Evolutionary conservation across 192 early-diverging fungal species (phyloP).

Genomic region (Coemansia sp.): DNA sequence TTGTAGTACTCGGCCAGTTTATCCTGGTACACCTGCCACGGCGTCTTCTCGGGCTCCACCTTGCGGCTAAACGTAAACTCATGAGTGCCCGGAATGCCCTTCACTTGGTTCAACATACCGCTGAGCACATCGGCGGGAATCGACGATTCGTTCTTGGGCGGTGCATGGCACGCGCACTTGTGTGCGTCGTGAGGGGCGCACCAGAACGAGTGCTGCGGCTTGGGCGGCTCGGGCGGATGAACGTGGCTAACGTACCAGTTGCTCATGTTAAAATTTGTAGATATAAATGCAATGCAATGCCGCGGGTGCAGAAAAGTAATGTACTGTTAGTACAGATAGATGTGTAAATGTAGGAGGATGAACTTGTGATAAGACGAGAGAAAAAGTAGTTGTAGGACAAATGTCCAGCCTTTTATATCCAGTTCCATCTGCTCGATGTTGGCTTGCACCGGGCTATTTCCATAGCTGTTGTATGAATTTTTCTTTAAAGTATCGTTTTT

Average conservation of each 20-base stretch:
- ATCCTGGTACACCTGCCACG: not conserved
- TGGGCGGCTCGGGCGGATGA: not conserved
- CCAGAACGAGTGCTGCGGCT: not conserved
- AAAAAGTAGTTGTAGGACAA: not conserved
- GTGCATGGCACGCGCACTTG: not conserved
- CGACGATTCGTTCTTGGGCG: not conserved
- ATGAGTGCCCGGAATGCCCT: conserved; percentile 20
- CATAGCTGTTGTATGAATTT: not conserved
- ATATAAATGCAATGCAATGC: not conserved
- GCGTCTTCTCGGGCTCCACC: conserved; percentile 2
- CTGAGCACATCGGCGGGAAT: not conserved
- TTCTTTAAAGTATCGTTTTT: conserved; percentile 3
- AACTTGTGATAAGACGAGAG: not conserved
- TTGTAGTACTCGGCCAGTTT: conserved; percentile 4
- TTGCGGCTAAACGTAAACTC: conserved; percentile 10
- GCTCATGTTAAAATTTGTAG: not conserved
- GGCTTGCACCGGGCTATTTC: not conserved
- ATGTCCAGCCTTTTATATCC: not conserved
- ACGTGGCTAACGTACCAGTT: conserved; percentile 3
- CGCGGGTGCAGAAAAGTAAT: not conserved
- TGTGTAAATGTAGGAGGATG: not conserved
- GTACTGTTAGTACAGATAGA: no score
- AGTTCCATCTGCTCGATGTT: not conserved
- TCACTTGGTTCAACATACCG: conserved; percentile 5
- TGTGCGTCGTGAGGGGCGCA: not conserved